Base-by-base conservation (phyloP, 306 rosid species). In the Fragaria iinumae region DNA sequence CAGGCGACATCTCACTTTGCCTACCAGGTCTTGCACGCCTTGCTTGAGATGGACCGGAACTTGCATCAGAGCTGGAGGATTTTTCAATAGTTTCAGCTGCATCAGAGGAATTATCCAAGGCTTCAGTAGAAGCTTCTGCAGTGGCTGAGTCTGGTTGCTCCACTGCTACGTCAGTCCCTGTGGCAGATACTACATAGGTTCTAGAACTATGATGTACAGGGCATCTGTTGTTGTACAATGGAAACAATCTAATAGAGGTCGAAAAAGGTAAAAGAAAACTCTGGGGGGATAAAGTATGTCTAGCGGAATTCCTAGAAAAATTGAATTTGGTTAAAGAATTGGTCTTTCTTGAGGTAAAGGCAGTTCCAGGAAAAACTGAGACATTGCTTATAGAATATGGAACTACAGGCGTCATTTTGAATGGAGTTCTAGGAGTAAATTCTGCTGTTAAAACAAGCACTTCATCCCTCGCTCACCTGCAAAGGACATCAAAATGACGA, bases 1-100 rank as follows among this genome's bases (percentile, higher is more conserved):
- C 81, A 11, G 93, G 96, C 50, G 98, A 93, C 96, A 96, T 86
- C 71, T 91, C 97, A 83, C 98, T 96, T 90, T 90, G 91, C 88
- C 95, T 87, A 70, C 73, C 73, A 45, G 93, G 80, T 87, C 91
- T 91, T 4, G 88, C 23, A 72, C 90, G 90, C 77, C 68, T 93
- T 63, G 88, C 48, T 71, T 78, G 89, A 53, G 84, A 72, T 69
- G 90, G 20, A 32, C 80, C 57, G 63, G 83, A 77, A 72, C 34
- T 64, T 45, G 78, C 79, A 73, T 88, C 88, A 21, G 96, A 80
- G 56, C 73, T 82, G 67, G 91, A 64, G 6, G 76, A 76, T 32
- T 77, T 85, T 76, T 82, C 93, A 57, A 41, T 79, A 73, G 66
- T 72, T 76, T 73, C 79, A 59, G 80, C 83, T 82, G 78, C 86